Conservation (phyloP, 768 basidiomycete genomes). For the Mycena vitilis region DNA sequence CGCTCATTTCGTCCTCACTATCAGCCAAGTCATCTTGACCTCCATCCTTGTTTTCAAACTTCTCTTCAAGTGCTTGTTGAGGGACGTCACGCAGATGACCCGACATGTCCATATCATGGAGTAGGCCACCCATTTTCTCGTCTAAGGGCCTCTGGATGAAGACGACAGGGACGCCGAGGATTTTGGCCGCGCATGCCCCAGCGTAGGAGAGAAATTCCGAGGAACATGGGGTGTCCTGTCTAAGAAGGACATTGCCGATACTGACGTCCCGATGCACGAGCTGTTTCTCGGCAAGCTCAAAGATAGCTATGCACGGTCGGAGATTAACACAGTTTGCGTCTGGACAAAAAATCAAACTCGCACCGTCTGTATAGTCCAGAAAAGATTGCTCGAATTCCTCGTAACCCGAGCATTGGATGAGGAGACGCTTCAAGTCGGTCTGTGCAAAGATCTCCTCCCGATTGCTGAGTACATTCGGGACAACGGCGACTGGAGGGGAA, state of each 20-base stretch:
- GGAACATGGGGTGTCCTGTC: conserved; percentile 9
- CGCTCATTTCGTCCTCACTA: too few relatives aligned
- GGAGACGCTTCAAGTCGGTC: conserved; percentile 19
- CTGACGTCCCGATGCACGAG: conserved; percentile 22
- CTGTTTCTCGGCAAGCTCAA: conserved; percentile 12
- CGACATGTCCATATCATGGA: conserved; percentile 27
- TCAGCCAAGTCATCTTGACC: too few relatives aligned
- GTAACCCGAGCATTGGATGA: conserved; percentile 14
- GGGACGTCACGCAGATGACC: conserved; percentile 10
- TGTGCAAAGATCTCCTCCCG: conserved; percentile 19
- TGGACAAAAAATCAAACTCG: conserved; percentile 15
- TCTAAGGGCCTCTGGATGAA: conserved; percentile 24
- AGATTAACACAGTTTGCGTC: conserved; percentile 1
- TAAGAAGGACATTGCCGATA: conserved; percentile 24
- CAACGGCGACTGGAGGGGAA: conserved; percentile 1
- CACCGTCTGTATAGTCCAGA: conserved; percentile 12
- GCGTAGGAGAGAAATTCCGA: conserved; percentile 18
- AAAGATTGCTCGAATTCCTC: conserved; percentile 19
- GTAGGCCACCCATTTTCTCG: conserved; percentile 10
- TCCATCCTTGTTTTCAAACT: too few relatives aligned
- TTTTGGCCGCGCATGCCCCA: conserved; percentile 2
- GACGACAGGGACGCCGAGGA: conserved; percentile 2
- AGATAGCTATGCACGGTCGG: conserved; percentile 42
- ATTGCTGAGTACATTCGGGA: conserved; percentile 17
- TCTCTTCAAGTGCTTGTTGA: too few relatives aligned